Percentiles rank a stretch among this genome's conserved stretches.
phyloP scores from a whole-genome alignment of 2,329 filamentous ascomycete genomes.

The Pseudocercospora ulei region DNA sequence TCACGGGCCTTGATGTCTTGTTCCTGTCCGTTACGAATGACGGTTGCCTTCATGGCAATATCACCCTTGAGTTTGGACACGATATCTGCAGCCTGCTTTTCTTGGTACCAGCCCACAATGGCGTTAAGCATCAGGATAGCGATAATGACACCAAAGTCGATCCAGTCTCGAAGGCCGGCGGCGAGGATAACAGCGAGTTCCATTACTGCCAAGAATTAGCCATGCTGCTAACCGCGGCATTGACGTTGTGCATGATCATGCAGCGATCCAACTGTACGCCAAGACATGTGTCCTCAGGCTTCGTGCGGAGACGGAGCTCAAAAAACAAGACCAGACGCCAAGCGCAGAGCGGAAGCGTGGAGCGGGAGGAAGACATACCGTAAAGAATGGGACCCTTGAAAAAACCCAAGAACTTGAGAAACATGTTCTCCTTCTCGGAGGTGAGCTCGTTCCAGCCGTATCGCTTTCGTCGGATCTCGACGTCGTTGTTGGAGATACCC shows the following conservation, averaged over 20 bases:
- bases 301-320: conserved; percentile 18
- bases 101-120: conserved; percentile 68
- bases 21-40: conserved; percentile 58
- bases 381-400: conserved; percentile 69
- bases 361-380: conserved; percentile 45
- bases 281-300: conserved; percentile 27
- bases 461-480: conserved; percentile 56
- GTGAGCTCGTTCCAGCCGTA: conserved; percentile 62
- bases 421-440: conserved; percentile 65
- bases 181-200: conserved; percentile 65
- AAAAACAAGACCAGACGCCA: conserved; percentile 14
- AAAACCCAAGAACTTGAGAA: conserved; percentile 64
- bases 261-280: conserved; percentile 15
- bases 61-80: conserved; percentile 66
- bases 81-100: conserved; percentile 70
- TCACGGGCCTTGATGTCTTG: conserved; percentile 63
- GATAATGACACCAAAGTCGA: conserved; percentile 68
- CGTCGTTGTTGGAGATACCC: conserved; percentile 51
- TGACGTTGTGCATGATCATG: conserved; percentile 14
- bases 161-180: conserved; percentile 64
- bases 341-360: conserved; percentile 11
- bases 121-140: conserved; percentile 67
- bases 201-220: conserved; percentile 50
- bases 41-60: conserved; percentile 63
- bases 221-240: conserved; percentile 1